Evolutionary conservation across 306 rosid genomes (phyloP).

Genomic region (Phaseolus lunatus): DNA sequence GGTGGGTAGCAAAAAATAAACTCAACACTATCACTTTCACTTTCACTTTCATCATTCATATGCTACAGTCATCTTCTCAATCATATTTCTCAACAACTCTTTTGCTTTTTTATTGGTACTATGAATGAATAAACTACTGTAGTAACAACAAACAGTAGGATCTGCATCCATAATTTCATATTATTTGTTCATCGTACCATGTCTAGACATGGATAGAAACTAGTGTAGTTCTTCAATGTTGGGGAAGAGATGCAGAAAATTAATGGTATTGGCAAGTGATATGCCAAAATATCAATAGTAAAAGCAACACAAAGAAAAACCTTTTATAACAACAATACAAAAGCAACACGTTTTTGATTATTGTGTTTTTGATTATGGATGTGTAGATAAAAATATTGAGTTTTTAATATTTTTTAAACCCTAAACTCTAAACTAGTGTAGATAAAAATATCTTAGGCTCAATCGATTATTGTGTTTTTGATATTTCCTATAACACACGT

Average conservation of each 20-base stretch:
- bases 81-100: constrained; percentile 28
- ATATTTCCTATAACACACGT: background rate
- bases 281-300: constrained; percentile 5
- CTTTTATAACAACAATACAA: background rate
- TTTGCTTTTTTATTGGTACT: constrained; percentile 34
- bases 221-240: background rate
- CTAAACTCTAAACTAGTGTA: too few species aligned
- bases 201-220: background rate
- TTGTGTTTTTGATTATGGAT: too few species aligned
- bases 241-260: background rate
- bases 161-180: constrained; percentile 5
- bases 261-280: background rate
- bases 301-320: background rate
- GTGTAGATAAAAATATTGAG: too few species aligned
- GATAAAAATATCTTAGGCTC: background rate
- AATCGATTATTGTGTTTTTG: too few species aligned
- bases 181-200: background rate
- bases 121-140: background rate
- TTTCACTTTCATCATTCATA: constrained; percentile 28
- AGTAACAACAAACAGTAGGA: background rate
- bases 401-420: too few species aligned
- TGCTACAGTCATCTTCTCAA: constrained; percentile 28
- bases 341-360: too few species aligned
- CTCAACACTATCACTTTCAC: background rate
- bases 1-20: constrained; percentile 28